Base-by-base conservation (phyloP, 345 rosid species). In the Citrus cavaleriei region DNA sequence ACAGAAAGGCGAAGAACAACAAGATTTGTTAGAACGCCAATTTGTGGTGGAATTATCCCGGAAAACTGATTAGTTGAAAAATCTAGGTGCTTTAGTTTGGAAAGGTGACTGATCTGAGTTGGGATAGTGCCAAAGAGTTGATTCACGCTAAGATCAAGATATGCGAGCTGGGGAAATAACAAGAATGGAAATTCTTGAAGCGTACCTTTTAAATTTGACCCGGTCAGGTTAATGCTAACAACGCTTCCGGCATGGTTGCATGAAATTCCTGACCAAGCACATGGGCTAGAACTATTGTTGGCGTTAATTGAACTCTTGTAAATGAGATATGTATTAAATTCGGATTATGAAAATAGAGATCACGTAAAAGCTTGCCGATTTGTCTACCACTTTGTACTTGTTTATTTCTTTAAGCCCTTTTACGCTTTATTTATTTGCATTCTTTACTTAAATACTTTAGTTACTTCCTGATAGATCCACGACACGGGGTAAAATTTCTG, bases 71-170 rank as follows among this genome's bases (percentile, higher is more conserved):
- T 84, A 30, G 2, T 16, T 10, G 81, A 76, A 30, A 84, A 60
- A 27, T 84, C 81, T 6, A 84, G 83, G 34, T 51, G 68, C 19
- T 10, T 32, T 58, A 86, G 82, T 32, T 82, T 82, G 55, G 84
- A 72, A 4, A 83, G 74, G 27, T 59, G 68, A 6, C 77, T 40
- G 30, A 86, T 71, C 1, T 70, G 63, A 2, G 75, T 21, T 0
- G 87, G 90, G 51, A 88, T 82, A 14, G 57, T 5, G 0, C 86
- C 86, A 22, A n/a, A 38, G 62, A 88, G 67, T 2, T 27, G 24
- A 42, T 88, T 88, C 30, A 21, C 49, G 59, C 75, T 49, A 22
- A 85, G 79, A 72, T 78, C 81, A 69, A 88, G 78, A 40, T 10
- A 66, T 1, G 49, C 9, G 1, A 88, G 87, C 51, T 78, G 37